A percentile compares a stretch with the other conserved stretches of the same genome.
These are phyloP conservation scores for Pichiaceae sp. DNA, from an alignment of 1,139 yeast genomes.

Conservation along the genomic window DNA sequence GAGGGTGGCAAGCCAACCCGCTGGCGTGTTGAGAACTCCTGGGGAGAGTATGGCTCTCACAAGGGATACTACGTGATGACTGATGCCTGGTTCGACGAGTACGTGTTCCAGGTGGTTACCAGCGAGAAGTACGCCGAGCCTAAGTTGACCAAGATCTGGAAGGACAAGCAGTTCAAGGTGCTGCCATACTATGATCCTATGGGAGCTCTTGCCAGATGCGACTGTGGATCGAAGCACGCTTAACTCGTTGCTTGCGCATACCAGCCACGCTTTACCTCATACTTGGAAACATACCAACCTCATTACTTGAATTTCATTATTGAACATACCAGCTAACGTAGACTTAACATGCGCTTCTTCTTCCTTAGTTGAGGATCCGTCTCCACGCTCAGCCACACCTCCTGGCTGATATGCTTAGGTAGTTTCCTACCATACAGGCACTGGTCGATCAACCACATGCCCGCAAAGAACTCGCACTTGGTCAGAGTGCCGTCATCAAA, in stretches of 20 bases:
- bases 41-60: slow-evolving; percentile 56
- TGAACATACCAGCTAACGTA: background rate
- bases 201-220: slow-evolving; percentile 52
- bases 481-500: slow-evolving; percentile 63
- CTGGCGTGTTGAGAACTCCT: slow-evolving; percentile 66
- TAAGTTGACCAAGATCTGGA: slow-evolving; percentile 39
- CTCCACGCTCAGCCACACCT: slow-evolving; percentile 62
- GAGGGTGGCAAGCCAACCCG: slow-evolving; percentile 44
- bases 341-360: slow-evolving; percentile 6
- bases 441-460: slow-evolving; percentile 95
- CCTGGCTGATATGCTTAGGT: slow-evolving; percentile 52
- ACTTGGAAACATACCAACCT: background rate
- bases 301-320: background rate
- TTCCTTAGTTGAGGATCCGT: background rate
- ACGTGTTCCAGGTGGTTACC: slow-evolving; percentile 58
- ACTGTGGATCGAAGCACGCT: too few species aligned
- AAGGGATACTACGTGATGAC: slow-evolving; percentile 59
- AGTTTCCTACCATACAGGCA: slow-evolving; percentile 89
- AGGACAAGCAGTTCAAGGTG: slow-evolving; percentile 38
- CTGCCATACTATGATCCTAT: slow-evolving; percentile 62
- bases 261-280: background rate
- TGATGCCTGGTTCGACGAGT: slow-evolving; percentile 61
- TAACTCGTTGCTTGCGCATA: background rate
- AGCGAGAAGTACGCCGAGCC: slow-evolving; percentile 37
- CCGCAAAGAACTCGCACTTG: slow-evolving; percentile 77